Evolutionary conservation across 768 basidiomycete genomes (phyloP), one percentile per base, ranked within the genome.

Genomic region (Suillus paluster): DNA sequence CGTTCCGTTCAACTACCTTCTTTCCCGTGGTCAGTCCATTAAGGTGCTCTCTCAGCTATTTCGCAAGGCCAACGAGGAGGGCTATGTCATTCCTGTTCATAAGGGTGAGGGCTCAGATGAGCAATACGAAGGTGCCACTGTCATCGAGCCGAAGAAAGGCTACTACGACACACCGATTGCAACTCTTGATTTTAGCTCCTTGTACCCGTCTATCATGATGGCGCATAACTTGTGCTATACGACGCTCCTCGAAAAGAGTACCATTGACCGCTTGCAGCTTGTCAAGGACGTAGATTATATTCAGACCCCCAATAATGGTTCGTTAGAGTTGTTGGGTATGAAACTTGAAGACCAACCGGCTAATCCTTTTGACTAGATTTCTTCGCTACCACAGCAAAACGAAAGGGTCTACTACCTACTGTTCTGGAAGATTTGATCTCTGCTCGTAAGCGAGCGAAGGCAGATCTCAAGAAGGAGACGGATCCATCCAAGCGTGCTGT

Each of bases 151-250:
- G 4, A 88, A 85, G 74, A 95, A 90, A 71, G 97, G 97, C 0
- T 99, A 95, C 76, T 99, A 99, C 72, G 94, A 97, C 71, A 86
- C 88, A 0, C 97, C 97, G 2, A 98, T 99, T 69, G 96, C 97
- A 14, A 99, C 97, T 0, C 86, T 99, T 52, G 97, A 99, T 84
- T 99, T 99, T 79, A 95, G 94, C 62, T 98, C 96, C 2, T 83
- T 99, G 63, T 99, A 99, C 76, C 97, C 97, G 4, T 99, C 97
- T 0, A 99, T 99, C 78, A 99, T 99, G 97, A 98, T 98, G 96
- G 97, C 97, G 3, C 97, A 99, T 76, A 99, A 99, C 72, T 80
- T 99, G 1, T 99, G 97, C 74, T 99, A 99, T 71, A 98, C 97
- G 0, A 98, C 97, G 0, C 81, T 99, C n/a, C 75, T 98, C 41